phyloP scores from a whole-genome alignment of 1,139 yeast genomes.

The Wickerhamomyces sp. region DNA sequence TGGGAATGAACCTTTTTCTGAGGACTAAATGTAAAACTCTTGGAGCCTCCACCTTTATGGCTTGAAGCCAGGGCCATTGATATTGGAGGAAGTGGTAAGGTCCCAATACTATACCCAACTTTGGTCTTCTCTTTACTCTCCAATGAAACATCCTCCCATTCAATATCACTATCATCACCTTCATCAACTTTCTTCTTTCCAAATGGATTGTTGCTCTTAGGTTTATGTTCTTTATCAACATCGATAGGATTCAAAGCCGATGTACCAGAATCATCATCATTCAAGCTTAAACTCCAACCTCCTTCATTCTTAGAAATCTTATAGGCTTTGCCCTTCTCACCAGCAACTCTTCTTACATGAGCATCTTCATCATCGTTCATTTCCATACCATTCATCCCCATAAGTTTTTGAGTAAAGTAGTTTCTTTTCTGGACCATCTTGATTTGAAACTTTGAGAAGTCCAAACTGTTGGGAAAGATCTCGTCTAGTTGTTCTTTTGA shows the following conservation, averaged over 20 bases:
- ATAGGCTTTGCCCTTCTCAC: constrained; percentile 76
- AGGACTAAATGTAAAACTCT: constrained; percentile 21
- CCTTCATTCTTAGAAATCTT: constrained; percentile 69
- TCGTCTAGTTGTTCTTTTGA: constrained; percentile 78
- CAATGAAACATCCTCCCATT: constrained; percentile 59
- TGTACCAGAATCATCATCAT: constrained; percentile 35
- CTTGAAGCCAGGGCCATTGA: constrained; percentile 2
- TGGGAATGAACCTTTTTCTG: constrained; percentile 6
- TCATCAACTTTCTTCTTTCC: constrained; percentile 25
- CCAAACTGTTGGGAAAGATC: constrained; percentile 80
- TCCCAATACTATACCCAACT: constrained; percentile 33
- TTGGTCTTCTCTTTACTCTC: constrained; percentile 23
- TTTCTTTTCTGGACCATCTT: constrained; percentile 90
- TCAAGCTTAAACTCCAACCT: constrained; percentile 83
- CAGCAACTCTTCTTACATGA: constrained; percentile 62
- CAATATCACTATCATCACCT: constrained; percentile 41
- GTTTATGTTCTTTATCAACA: constrained; percentile 27
- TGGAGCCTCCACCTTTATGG: constrained; percentile 9
- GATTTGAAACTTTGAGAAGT: constrained; percentile 89
- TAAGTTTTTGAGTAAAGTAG: constrained; percentile 78
- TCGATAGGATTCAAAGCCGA: constrained; percentile 38
- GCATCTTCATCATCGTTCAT: constrained; percentile 61
- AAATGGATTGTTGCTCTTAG: not conserved
- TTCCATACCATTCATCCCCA: constrained; percentile 82
- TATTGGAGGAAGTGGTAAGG: constrained; percentile 31